phyloP scores from a whole-genome alignment of 495 filamentous ascomycete genomes.

The Penicillium desertorum region DNA sequence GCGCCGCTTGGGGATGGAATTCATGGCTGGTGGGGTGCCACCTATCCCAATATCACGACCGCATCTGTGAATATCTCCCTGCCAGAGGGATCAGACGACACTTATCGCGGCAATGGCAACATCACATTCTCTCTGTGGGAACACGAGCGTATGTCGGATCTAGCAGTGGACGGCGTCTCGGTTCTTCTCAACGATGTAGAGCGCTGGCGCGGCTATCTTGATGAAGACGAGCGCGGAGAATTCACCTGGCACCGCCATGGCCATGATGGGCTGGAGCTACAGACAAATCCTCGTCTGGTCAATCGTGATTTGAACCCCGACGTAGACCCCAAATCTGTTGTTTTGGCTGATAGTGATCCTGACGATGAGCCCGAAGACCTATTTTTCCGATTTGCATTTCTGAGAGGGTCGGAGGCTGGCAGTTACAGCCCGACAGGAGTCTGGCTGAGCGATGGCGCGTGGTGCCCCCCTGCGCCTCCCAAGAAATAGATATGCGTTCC shows the following conservation, averaged over 20 bases:
- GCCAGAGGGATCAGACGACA: conserved; percentile 32
- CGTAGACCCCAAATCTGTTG: conserved; percentile 22
- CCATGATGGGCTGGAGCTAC: conserved; percentile 42
- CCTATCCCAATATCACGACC: conserved; percentile 62
- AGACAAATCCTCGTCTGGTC: conserved; percentile 21
- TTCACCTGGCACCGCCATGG: conserved; percentile 51
- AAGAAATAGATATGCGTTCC: conserved; percentile 24
- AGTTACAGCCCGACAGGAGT: conserved; percentile 82
- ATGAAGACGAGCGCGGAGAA: conserved; percentile 45
- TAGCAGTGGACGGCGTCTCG: conserved; percentile 84
- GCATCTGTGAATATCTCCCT: conserved; percentile 53
- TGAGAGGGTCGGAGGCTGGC: conserved; percentile 64
- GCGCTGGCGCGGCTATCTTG: conserved; percentile 63
- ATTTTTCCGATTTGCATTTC: conserved; percentile 85
- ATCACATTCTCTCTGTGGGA: conserved; percentile 58
- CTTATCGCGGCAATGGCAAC: conserved; percentile 48
- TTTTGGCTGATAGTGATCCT: conserved; percentile 40
- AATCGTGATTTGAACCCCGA: conserved; percentile 18
- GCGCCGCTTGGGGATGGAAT: conserved; percentile 34
- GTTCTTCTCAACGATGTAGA: conserved; percentile 95
- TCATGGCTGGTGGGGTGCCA: conserved; percentile 58
- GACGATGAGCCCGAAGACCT: conserved; percentile 50
- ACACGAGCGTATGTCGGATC: conserved; percentile 45
- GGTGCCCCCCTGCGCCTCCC: conserved; percentile 51
- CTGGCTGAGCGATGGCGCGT: conserved; percentile 68